Evolutionary conservation across 2,329 filamentous ascomycete species (phyloP), one percentile per base, ranked within the genome.

Genomic region (Stromatinia cepivora): DNA sequence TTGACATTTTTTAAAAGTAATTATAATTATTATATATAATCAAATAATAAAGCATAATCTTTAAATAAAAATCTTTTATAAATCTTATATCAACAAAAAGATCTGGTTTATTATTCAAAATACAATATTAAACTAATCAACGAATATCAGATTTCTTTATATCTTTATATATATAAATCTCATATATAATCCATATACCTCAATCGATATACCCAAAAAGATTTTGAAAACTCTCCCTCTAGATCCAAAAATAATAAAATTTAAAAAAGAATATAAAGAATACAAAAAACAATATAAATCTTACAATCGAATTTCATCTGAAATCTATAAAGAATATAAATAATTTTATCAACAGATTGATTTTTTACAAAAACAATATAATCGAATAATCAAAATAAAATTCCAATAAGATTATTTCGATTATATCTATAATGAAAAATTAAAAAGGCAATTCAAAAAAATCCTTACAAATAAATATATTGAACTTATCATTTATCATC

Each of bases 121-220:
- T 65, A 15, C 22, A 17, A 15, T 65, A 3, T 36, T 54, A 20
- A 31, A 65, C 11, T 13, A 65, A n/a, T 13, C 22, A 28, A 65
- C 48, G 11, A 36, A 65, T 28, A 2, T 20, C 9, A 22, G 34
- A 39, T 53, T 54, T 39, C 46, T 65, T 8, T 6, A 22, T 17
- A 22, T 3, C 2, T 53, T 54, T 52, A 65, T 13, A 25, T 31
- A 65, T 65, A 53, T 65, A n/a, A 65, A 9, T 25, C 62, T 53
- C 6, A 65, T 31, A 2, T 65, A 11, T 17, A 20, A 65, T 39
- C 31, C 13, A 3, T 31, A 4, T 25, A 13, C 46, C 13, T 9
- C 46, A 6, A 4, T 50, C 9, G 62, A 65, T 34, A 8, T 64
- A 17, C 46, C 28, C 1, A 15, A 48, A 39, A 17, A 64, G 28